Base-by-base conservation (phyloP, 1,284 basidiomycete species). In the Anthracocystis walkeri region DNA sequence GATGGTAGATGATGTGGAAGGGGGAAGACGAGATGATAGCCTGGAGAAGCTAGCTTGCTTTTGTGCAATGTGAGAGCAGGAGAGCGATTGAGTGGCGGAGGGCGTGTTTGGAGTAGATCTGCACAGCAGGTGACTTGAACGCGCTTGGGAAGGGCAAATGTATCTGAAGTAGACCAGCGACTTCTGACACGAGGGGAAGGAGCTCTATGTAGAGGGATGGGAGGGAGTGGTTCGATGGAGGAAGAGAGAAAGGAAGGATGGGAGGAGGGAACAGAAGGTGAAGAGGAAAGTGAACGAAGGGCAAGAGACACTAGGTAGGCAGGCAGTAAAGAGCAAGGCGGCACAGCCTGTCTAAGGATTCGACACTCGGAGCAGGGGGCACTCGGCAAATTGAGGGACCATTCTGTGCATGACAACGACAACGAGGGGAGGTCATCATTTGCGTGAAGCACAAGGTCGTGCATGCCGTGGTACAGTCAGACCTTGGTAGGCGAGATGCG, bases 131-230 rank as follows among this genome's bases (percentile, higher is more conserved):
- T 51, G 41, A 23, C 20, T 51, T 42, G 33, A 23, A 35, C n/a
- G n/a, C 45, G 35, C 7, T 21, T 25, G 44, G 25, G 12, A n/a
- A 35, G 64, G 25, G 53, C 25, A 21, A 56, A 42, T 55, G 64
- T 72, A 63, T 66, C 69, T 25, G 46, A 65, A 68, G 65, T 60
- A 63, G 71, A 74, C 71, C 65, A 62, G 71, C 65, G 65, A 74
- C 62, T 65, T 58, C n/a, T 54, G 71, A 64, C 54, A 65, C 61
- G 23, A 21, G 33, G 29, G 12, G 27, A 45, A 8, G 23, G 41
- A 21, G 40, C 49, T 49, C 53, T 56, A 62, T 62, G 33, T 33
- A 40, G 40, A 35, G 25, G 31, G 21, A 25, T 25, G 42, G 14
- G 16, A 25, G 55, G 44, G 54, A 57, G 44, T 38, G 52, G 52